Base-by-base conservation (phyloP, 345 rosid genomes). In the Ceriops tagal region DNA sequence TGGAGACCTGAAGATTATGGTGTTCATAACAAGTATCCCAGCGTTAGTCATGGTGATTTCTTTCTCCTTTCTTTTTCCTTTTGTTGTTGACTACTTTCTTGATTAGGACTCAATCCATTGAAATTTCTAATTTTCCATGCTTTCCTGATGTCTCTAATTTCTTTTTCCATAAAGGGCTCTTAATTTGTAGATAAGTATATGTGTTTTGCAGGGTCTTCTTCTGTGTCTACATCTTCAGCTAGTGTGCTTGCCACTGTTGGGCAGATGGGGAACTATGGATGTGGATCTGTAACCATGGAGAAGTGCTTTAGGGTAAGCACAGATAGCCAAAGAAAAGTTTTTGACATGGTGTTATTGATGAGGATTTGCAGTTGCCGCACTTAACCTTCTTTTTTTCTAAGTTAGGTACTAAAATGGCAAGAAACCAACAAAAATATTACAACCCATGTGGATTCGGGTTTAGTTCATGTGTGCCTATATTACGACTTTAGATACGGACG, bases 251-350 rank as follows among this genome's bases (percentile, higher is more conserved):
- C 59, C 7, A 22, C 84, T 51, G 78, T 73, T 74, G 97, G 87
- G 30, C 89, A 91, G 75, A 73, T 78, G 83, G 88, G 86, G 47
- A 78, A 78, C 84, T 81, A 82, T 84, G 83, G 84, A 66, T 87
- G 83, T 74, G 96, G 86, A 69, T 77, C 96, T 69, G 79, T 80
- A 56, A 76, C 82, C 70, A 84, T 85, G 87, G 92, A 89, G 70
- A 87, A 83, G 78, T 81, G 76, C 57, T 85, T 82, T 74, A 78
- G 86, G 86, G 92, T 89, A 80, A 73, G 84, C 61, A 20, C 30
- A 24, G 34, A 60, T 73, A 47, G 67, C 16, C 39, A n/a, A 43
- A 6, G 27, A 64, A 58, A 53, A 28, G 59, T 60, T 55, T 5
- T 22, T 19, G 27, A 64, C 53, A 67, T 47, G 1, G 47, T 39